These are phyloP conservation scores for Malus sieversii DNA, from an alignment of 306 rosid genomes.

Conservation along the genomic window DNA sequence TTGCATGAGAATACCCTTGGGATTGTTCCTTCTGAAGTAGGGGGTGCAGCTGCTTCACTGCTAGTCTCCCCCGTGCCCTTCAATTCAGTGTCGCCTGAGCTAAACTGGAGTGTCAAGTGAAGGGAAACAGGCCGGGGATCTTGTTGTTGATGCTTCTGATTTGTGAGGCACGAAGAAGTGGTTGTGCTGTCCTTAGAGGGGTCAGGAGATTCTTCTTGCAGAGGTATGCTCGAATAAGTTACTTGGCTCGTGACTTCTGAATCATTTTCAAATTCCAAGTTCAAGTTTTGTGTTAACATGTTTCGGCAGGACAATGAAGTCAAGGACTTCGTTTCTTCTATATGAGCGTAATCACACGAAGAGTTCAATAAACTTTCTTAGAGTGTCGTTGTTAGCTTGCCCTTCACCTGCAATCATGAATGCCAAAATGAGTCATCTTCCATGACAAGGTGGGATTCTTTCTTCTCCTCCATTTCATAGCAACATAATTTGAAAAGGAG, in stretches of 20 bases:
- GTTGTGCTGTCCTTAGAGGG: slow-evolving; percentile 41
- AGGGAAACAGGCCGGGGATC: slow-evolving; percentile 44
- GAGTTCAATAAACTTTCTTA: slow-evolving; percentile 11
- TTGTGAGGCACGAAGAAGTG: slow-evolving; percentile 50
- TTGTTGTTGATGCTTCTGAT: slow-evolving; percentile 27
- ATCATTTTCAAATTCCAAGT: slow-evolving; percentile 46
- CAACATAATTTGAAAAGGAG: neutral
- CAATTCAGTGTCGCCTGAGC: slow-evolving; percentile 26
- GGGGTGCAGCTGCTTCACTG: slow-evolving; percentile 36
- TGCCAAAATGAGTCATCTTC: slow-evolving; percentile 10
- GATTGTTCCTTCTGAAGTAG: slow-evolving; percentile 22
- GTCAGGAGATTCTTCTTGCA: slow-evolving; percentile 44
- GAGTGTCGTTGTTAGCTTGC: slow-evolving; percentile 4
- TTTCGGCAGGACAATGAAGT: slow-evolving; percentile 16
- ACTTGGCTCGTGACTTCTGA: slow-evolving; percentile 40
- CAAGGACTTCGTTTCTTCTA: slow-evolving; percentile 17
- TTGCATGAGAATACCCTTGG: slow-evolving; percentile 83
- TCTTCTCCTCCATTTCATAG: neutral
- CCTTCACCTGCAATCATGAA: slow-evolving; percentile 28
- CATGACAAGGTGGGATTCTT: neutral
- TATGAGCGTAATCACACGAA: neutral
- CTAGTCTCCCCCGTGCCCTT: slow-evolving; percentile 36
- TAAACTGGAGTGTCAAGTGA: slow-evolving; percentile 53
- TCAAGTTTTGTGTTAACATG: slow-evolving; percentile 55
- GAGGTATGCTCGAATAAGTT: slow-evolving; percentile 23